Conservation (phyloP, 1,284 basidiomycete species). For the Cryptococcus sp. region DNA sequence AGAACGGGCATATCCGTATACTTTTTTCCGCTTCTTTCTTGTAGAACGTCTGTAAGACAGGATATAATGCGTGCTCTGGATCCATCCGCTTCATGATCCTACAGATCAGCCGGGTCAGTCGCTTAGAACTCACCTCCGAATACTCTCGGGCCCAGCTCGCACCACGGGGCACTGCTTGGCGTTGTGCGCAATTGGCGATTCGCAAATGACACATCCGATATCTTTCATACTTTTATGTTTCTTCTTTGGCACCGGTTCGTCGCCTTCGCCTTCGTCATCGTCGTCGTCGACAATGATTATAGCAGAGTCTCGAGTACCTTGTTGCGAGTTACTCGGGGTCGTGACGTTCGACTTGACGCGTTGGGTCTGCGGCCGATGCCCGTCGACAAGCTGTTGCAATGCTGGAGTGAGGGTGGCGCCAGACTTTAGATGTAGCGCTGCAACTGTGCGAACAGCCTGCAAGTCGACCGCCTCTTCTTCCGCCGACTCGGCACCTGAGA, state of each 20-base stretch:
- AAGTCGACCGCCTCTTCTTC: too few relatives aligned
- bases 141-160: slow-evolving; percentile 16
- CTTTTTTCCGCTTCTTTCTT: too few relatives aligned
- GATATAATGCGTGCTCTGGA: neutral
- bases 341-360: neutral
- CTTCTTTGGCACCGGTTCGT: neutral
- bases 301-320: slow-evolving; percentile 5
- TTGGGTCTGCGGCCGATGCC: neutral
- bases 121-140: slow-evolving; percentile 15
- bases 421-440: too few relatives aligned
- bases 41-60: too few relatives aligned
- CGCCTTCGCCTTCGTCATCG: neutral
- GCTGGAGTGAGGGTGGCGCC: neutral
- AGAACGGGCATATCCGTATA: slow-evolving; percentile 32
- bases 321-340: neutral
- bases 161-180: slow-evolving; percentile 19
- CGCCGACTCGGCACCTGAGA: too few relatives aligned
- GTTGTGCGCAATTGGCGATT: slow-evolving; percentile 2
- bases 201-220: slow-evolving; percentile 19
- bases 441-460: too few relatives aligned
- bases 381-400: slow-evolving; percentile 6
- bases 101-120: neutral
- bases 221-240: neutral
- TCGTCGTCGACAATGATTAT: slow-evolving; percentile 21
- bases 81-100: slow-evolving; percentile 1